Percentiles rank a stretch among this genome's conserved stretches.
Conservation (phyloP, 2,329 filamentous ascomycete species). For the Thelonectria olida region DNA sequence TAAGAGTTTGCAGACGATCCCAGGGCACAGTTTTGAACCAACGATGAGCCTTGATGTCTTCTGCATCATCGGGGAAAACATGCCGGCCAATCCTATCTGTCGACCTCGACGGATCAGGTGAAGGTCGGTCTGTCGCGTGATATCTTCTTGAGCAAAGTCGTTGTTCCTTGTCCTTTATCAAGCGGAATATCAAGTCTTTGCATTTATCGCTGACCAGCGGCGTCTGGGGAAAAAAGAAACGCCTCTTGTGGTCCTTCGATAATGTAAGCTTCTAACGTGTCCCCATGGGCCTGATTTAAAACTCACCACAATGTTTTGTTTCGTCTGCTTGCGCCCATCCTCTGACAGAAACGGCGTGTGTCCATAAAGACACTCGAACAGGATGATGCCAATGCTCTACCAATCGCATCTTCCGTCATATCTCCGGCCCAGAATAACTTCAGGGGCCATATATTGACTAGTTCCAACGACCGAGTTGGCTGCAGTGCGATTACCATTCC, state of each 20-base stretch:
- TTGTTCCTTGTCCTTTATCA: conserved; percentile 78
- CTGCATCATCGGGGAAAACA: conserved; percentile 85
- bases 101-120: conserved; percentile 30
- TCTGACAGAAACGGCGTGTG: conserved; percentile 89
- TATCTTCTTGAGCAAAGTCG: conserved; percentile 84
- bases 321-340: conserved; percentile 81
- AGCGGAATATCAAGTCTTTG: conserved; percentile 76
- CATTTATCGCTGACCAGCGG: conserved; percentile 74
- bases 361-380: conserved; percentile 94
- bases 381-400: conserved; percentile 95
- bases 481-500: conserved; percentile 72
- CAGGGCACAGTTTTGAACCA: conserved; percentile 87
- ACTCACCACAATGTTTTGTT: conserved; percentile 81
- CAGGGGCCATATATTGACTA: conserved; percentile 98
- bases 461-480: conserved; percentile 92
- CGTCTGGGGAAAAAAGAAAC: conserved; percentile 75
- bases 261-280: conserved; percentile 17
- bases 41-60: conserved; percentile 87
- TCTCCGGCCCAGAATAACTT: conserved; percentile 81
- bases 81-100: conserved; percentile 57
- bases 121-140: conserved; percentile 66
- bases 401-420: conserved; percentile 96
- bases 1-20: conserved; percentile 75
- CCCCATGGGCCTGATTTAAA: neutral
- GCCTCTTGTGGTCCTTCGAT: conserved; percentile 72